These are phyloP conservation scores for Pseudonitzschia multiseries DNA, from an alignment of 108 stramenopile species.

Conservation along the genomic window DNA sequence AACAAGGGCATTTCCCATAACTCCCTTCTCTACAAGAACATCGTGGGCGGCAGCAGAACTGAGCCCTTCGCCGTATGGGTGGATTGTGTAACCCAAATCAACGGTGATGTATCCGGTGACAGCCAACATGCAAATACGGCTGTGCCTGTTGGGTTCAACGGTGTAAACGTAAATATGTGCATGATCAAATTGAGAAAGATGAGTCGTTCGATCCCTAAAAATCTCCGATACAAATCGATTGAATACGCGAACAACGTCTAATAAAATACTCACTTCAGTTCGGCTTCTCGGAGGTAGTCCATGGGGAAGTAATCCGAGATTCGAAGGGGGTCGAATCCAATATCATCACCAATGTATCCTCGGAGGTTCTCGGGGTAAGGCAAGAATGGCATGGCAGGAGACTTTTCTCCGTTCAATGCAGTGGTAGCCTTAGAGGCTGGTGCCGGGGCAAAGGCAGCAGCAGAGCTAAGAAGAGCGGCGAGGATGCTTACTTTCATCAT, in stretches of 20 bases:
- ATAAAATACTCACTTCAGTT: conserved; percentile 77
- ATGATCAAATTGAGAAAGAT: background rate
- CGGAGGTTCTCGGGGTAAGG: conserved; percentile 86
- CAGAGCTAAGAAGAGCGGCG: conserved; percentile 52
- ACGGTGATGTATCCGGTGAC: conserved; percentile 87
- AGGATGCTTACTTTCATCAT: conserved; percentile 69
- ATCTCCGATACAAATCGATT: no score
- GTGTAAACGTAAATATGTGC: background rate
- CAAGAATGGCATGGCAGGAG: conserved; percentile 91
- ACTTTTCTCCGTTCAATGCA: conserved; percentile 45
- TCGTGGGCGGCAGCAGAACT: conserved; percentile 83
- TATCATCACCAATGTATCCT: conserved; percentile 87
- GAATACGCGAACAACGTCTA: no score
- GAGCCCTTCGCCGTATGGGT: conserved; percentile 75
- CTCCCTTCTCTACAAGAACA: conserved; percentile 77
- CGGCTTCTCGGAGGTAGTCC: conserved; percentile 92
- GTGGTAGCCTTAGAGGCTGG: conserved; percentile 40
- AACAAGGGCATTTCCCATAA: conserved; percentile 81
- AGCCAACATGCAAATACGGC: conserved; percentile 94
- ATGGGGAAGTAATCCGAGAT: conserved; percentile 87
- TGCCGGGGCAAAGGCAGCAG: conserved; percentile 72
- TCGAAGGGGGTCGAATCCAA: conserved; percentile 93
- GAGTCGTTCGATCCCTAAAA: no score
- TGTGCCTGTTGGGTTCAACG: conserved; percentile 56
- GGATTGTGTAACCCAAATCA: conserved; percentile 76